phyloP scores from a whole-genome alignment of 257 asterid species.

The Solanum bulbocastanum region DNA sequence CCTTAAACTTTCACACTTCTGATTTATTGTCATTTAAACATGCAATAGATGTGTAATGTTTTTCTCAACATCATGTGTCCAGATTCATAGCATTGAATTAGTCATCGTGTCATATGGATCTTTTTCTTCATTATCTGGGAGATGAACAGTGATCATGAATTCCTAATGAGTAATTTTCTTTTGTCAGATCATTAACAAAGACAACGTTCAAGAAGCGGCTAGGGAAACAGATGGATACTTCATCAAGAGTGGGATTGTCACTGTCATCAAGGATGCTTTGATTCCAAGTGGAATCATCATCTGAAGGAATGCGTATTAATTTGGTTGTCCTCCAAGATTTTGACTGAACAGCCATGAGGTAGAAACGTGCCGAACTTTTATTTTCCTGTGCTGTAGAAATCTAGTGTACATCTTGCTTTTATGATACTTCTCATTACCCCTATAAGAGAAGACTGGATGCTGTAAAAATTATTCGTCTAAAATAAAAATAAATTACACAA shows the following conservation, averaged over 20 bases:
- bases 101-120: not conserved
- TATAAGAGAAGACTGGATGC: not conserved
- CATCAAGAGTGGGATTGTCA: slow-evolving; percentile 87
- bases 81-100: not conserved
- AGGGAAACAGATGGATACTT: slow-evolving; percentile 93
- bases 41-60: not conserved
- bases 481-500: not conserved
- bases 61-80: not conserved
- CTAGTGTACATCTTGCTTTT: slow-evolving; percentile 7
- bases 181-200: slow-evolving; percentile 59
- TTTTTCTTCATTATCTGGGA: not conserved
- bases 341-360: not conserved
- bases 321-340: not conserved
- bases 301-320: slow-evolving; percentile 7
- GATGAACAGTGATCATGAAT: not conserved
- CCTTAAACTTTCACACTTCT: not conserved
- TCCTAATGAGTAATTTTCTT: not conserved
- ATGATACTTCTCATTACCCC: not conserved
- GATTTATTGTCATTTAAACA: not conserved
- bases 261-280: slow-evolving; percentile 82
- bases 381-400: slow-evolving; percentile 3
- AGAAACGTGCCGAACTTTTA: not conserved
- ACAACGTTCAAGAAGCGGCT: slow-evolving; percentile 84
- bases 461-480: not conserved
- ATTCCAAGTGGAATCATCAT: slow-evolving; percentile 66